These are phyloP conservation scores for Thermomucor indicae-seudaticae DNA, from an alignment of 371 early-diverging fungal genomes.

Conservation along the genomic window DNA sequence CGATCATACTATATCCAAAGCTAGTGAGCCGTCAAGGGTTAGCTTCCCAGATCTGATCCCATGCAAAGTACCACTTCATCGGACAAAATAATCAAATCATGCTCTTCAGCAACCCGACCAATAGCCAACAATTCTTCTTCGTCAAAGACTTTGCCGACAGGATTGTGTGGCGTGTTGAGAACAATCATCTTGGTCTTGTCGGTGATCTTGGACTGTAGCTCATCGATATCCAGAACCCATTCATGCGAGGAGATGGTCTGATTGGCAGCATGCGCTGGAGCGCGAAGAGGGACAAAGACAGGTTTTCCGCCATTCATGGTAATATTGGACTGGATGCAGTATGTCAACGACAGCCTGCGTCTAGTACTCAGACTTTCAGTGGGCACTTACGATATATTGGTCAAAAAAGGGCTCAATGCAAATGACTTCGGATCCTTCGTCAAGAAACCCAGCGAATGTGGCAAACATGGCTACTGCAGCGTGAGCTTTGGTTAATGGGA, in stretches of 20 bases:
- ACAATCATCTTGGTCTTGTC: slow-evolving; percentile 84
- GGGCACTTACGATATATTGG: slow-evolving; percentile 75
- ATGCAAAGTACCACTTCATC: slow-evolving; percentile 80
- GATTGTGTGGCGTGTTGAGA: slow-evolving; percentile 96
- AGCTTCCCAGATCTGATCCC: background rate
- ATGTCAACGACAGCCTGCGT: too few relatives aligned
- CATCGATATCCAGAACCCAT: slow-evolving; percentile 85
- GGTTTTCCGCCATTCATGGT: slow-evolving; percentile 88
- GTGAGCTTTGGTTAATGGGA: background rate
- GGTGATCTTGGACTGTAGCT: slow-evolving; percentile 76
- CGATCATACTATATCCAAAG: slow-evolving; percentile 74
- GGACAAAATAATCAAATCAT: slow-evolving; percentile 84
- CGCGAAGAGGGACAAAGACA: slow-evolving; percentile 78
- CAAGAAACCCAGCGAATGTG: slow-evolving; percentile 72
- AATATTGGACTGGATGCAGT: slow-evolving; percentile 68
- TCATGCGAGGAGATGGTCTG: slow-evolving; percentile 59
- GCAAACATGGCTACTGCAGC: slow-evolving; percentile 65
- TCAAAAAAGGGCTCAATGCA: slow-evolving; percentile 95
- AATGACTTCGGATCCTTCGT: slow-evolving; percentile 85
- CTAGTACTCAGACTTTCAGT: too few relatives aligned
- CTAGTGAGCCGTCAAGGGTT: background rate
- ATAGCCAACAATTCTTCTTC: slow-evolving; percentile 78
- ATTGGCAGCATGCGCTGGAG: slow-evolving; percentile 41
- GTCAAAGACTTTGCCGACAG: slow-evolving; percentile 85
- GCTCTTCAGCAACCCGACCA: slow-evolving; percentile 72